phyloP scores from a whole-genome alignment of 202 grass and related monocot genomes.

The Hordeum pubiflorum region DNA sequence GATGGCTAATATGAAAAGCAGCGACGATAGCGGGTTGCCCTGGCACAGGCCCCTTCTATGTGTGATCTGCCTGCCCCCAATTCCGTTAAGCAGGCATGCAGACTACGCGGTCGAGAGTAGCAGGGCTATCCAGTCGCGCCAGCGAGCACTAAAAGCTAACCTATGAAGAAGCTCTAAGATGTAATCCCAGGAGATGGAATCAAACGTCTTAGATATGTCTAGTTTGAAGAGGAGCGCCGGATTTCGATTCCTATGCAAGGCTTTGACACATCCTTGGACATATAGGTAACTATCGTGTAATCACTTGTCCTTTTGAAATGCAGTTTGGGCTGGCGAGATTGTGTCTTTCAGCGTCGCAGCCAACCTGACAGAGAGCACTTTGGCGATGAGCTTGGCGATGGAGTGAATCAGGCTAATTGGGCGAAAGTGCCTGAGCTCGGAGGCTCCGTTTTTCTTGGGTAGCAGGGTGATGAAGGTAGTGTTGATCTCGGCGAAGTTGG shows the following conservation, averaged over 20 bases:
- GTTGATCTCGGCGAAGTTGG: too few species aligned
- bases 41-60: not conserved
- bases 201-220: not conserved
- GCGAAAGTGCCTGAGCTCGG: too few species aligned
- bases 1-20: not conserved
- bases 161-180: not conserved
- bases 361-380: too few species aligned
- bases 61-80: accelerated
- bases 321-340: too few species aligned
- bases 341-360: too few species aligned
- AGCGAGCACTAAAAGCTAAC: not conserved
- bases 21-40: not conserved
- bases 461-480: too few species aligned
- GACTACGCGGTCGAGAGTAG: not conserved
- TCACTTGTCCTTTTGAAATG: too few species aligned
- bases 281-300: not conserved
- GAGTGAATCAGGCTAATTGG: too few species aligned
- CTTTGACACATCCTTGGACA: too few species aligned
- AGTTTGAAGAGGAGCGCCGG: not conserved
- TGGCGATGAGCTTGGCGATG: too few species aligned
- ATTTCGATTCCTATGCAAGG: not conserved
- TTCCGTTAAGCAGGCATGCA: not conserved
- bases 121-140: not conserved
- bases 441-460: too few species aligned
- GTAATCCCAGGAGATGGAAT: not conserved